Evolutionary conservation across 352 stramenopile genomes (phyloP).

Genomic region (Blastocystis sp.): DNA sequence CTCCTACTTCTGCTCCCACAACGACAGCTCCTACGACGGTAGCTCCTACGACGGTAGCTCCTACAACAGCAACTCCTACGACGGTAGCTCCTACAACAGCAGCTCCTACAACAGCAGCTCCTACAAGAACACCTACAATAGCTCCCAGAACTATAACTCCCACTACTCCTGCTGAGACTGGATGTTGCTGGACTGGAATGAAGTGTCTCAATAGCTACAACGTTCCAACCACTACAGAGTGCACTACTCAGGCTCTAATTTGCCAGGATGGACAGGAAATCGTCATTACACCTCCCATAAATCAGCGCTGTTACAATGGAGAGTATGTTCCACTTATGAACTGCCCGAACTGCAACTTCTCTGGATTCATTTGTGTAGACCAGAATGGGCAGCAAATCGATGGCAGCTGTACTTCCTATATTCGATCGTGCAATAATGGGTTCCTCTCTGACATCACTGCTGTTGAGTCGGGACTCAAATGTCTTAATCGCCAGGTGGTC

Average conservation of each 20-base stretch:
- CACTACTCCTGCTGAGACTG: neutral
- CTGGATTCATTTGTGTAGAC: slow-evolving; percentile 21
- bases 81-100: neutral
- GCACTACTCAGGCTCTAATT: neutral
- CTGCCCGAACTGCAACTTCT: slow-evolving; percentile 19
- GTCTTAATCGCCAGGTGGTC: neutral
- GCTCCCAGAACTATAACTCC: neutral
- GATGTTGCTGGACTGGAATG: neutral
- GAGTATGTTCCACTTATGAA: neutral
- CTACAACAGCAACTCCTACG: neutral
- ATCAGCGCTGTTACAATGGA: slow-evolving; percentile 1
- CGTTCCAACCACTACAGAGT: neutral
- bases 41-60: neutral
- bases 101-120: neutral
- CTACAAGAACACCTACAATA: neutral
- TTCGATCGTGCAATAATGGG: slow-evolving; percentile 17
- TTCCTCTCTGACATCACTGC: neutral
- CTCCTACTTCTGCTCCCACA: neutral
- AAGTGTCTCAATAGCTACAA: neutral
- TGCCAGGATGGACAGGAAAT: neutral
- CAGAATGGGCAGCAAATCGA: neutral
- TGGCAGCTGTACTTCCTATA: neutral
- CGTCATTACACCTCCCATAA: neutral
- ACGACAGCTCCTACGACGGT: neutral
- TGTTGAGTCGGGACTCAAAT: neutral